phyloP scores from a whole-genome alignment of 352 stramenopile genomes.

The Pelagophyceae sp. region DNA sequence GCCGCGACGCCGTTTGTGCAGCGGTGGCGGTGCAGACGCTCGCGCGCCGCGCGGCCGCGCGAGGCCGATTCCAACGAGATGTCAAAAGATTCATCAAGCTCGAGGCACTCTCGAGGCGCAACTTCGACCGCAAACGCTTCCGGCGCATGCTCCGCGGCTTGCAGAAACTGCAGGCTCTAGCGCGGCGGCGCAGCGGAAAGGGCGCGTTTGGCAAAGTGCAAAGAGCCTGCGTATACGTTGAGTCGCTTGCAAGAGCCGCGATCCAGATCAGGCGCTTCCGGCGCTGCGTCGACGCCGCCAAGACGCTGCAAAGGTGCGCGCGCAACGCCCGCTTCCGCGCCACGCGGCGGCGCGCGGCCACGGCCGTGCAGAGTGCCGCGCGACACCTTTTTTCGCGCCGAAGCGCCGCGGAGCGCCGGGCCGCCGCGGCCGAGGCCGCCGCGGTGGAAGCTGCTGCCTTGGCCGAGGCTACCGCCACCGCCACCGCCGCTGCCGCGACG shows the following conservation, averaged over 20 bases:
- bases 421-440: too few relatives aligned
- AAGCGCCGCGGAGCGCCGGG: too few relatives aligned
- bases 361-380: background rate
- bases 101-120: background rate
- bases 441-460: background rate
- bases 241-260: background rate
- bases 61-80: too few relatives aligned
- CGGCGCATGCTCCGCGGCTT: background rate
- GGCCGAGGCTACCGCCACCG: background rate
- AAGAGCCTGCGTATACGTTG: background rate
- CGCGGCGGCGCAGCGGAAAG: background rate
- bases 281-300: background rate
- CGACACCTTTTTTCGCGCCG: background rate
- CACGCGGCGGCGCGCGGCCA: background rate
- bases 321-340: too few relatives aligned
- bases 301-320: background rate
- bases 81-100: background rate
- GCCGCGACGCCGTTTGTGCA: background rate
- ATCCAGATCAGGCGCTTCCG: background rate
- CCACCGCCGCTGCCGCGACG: too few relatives aligned
- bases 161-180: background rate
- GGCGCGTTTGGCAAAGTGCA: background rate
- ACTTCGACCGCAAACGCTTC: background rate
- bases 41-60: background rate
- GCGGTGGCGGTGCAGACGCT: background rate